A percentile compares a stretch with the other conserved stretches of the same genome.
phyloP scores from a whole-genome alignment of 164 flowering plant genomes.

The Sedum album region DNA sequence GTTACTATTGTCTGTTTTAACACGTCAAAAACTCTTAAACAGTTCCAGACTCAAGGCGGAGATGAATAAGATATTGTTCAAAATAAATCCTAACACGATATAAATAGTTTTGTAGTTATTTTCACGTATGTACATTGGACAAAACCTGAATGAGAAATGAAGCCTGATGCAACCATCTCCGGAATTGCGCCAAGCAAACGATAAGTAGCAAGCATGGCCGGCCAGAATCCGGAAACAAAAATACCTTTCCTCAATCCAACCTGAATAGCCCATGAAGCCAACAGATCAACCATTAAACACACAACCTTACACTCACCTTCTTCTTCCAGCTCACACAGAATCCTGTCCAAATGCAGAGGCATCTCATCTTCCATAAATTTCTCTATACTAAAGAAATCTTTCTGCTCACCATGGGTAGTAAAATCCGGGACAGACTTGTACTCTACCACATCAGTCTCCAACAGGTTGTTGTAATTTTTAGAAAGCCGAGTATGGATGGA shows the following conservation, averaged over 20 bases:
- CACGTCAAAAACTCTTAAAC: too few relatives aligned
- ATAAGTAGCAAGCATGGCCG: constrained; percentile 75
- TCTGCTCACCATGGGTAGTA: constrained; percentile 20
- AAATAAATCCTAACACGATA: too few relatives aligned
- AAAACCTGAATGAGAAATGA: constrained; percentile 47
- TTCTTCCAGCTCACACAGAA: constrained; percentile 18
- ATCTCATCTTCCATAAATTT: constrained; percentile 57
- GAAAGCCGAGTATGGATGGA: constrained; percentile 28
- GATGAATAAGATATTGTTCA: too few relatives aligned
- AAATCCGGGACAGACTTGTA: constrained; percentile 43
- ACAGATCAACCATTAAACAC: constrained; percentile 56
- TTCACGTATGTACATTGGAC: too few relatives aligned
- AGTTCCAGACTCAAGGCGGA: too few relatives aligned
- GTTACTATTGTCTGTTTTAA: too few relatives aligned
- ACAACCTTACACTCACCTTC: constrained; percentile 17
- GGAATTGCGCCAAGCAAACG: constrained; percentile 52
- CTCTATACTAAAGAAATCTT: constrained; percentile 50
- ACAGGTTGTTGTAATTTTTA: neutral
- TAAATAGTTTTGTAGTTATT: too few relatives aligned
- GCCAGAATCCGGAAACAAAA: constrained; percentile 71
- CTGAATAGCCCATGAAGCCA: constrained; percentile 68
- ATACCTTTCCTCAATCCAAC: constrained; percentile 38
- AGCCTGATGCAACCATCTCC: constrained; percentile 31
- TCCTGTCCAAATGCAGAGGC: constrained; percentile 41
- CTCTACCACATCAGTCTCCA: constrained; percentile 9